A percentile compares a stretch with the other conserved stretches of the same genome.
Evolutionary conservation across 139 green algal species (phyloP).

Genomic region (Pedinophyceae sp.): DNA sequence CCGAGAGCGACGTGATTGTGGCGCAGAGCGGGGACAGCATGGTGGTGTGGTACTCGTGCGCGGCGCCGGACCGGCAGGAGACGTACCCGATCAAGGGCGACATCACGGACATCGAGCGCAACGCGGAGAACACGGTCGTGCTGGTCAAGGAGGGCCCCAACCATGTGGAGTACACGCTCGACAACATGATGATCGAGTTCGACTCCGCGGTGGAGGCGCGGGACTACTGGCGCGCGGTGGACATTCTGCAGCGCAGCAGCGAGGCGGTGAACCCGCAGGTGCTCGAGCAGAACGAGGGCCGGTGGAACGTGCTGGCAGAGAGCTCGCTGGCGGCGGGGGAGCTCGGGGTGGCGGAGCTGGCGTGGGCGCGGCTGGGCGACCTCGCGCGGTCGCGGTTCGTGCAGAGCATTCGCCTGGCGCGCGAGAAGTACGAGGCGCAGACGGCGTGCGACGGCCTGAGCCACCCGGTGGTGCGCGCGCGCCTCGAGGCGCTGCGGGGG

Average conservation of each 20-base stretch:
- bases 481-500: conserved; percentile 40
- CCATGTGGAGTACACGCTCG: conserved; percentile 44
- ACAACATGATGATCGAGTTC: conserved; percentile 48
- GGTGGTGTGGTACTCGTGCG: conserved; percentile 70
- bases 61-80: conserved; percentile 36
- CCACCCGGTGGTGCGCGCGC: conserved; percentile 24
- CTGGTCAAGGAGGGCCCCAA: conserved; percentile 54
- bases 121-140: conserved; percentile 37
- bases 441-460: conserved; percentile 8
- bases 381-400: conserved; percentile 42
- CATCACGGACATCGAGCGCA: conserved; percentile 22
- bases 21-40: conserved; percentile 52
- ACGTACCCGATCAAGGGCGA: conserved; percentile 52
- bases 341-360: conserved; percentile 54
- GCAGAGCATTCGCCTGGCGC: conserved; percentile 24
- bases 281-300: conserved; percentile 14
- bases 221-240: conserved; percentile 21
- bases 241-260: conserved; percentile 56
- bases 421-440: conserved; percentile 10
- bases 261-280: too few relatives aligned
- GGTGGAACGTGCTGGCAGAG: neutral
- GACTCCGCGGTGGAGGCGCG: conserved; percentile 13
- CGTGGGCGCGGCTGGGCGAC: conserved; percentile 53
- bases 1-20: conserved; percentile 55
- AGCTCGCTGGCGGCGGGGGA: conserved; percentile 9